Evolutionary conservation across 1,284 basidiomycete species (phyloP).

Genomic region (Cryptococcus amylolentus): DNA sequence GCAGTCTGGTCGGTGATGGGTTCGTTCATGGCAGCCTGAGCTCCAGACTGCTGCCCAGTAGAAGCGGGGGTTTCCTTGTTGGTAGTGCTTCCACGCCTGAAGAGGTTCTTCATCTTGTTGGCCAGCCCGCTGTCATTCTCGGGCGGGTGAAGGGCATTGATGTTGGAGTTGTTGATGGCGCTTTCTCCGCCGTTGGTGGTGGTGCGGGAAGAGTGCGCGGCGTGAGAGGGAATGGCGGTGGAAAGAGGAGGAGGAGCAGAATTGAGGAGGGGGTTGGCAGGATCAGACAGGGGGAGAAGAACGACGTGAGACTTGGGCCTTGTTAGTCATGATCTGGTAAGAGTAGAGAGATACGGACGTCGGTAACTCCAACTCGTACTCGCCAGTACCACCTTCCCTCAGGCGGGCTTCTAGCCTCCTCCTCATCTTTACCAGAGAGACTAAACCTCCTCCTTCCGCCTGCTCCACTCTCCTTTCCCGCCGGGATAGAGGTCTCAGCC

Average conservation of each 20-base stretch:
- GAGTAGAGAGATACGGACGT: conserved; percentile 25
- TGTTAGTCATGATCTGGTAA: background rate
- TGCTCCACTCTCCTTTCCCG: background rate
- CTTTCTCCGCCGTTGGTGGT: background rate
- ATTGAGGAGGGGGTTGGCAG: conserved; percentile 40
- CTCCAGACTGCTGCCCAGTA: background rate
- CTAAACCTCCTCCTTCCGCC: conserved; percentile 9
- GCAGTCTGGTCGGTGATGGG: conserved; percentile 29
- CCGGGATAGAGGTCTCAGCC: too few species aligned
- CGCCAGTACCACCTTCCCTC: conserved; percentile 46
- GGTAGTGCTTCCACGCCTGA: conserved; percentile 21
- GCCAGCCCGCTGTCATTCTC: conserved; percentile 17
- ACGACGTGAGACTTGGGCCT: conserved; percentile 24
- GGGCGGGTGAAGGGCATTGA: background rate
- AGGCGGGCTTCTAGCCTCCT: conserved; percentile 3
- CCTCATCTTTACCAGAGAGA: conserved; percentile 9
- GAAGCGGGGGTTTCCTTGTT: conserved; percentile 1
- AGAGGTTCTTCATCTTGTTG: conserved; percentile 33
- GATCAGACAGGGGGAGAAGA: conserved; percentile 35
- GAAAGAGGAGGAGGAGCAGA: conserved; percentile 28
- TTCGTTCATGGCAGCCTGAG: conserved; percentile 9
- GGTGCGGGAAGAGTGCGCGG: conserved; percentile 2
- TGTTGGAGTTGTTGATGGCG: background rate
- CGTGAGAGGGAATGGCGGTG: conserved; percentile 31
- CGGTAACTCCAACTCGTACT: conserved; percentile 36